Base-by-base conservation (phyloP, 176 grass and related monocot genomes). In the Dendrocalamus sinicus region DNA sequence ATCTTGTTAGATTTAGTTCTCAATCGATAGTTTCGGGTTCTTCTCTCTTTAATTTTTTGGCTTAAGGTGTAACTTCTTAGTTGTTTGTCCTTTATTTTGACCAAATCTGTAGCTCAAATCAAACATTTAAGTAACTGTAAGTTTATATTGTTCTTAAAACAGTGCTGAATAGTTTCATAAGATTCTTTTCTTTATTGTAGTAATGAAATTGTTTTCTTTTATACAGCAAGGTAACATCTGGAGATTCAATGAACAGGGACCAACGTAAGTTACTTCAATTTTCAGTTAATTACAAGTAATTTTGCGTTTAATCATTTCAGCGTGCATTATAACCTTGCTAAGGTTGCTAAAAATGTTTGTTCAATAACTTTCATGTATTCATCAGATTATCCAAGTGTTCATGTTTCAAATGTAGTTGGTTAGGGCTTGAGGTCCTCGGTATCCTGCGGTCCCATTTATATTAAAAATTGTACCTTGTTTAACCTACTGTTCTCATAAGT, bases 221-320 rank as follows among this genome's bases (percentile, higher is more conserved):
- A 50, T 88, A 73, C 73, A 88, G 86, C 75, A 83, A 83, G 54
- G 73, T 78, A 78, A 28, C 76, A 72, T 83, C 86, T 71, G 80
- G 73, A 72, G 81, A 63, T 76, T 60, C 86, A 70, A 83, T 64
- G 64, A 83, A 53, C 17, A 40, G 23, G 54, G 65, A 72, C 37
- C 80, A 88, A 51, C 78, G 86, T 88, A 77, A 83, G 73, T 64
- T 40, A 14, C 28, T 71, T 71, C 14, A 70, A 35, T 35, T 69
- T 82, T 68, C 24, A 59, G 47, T 43, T 87, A 45, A 37, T 37
- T 37, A 37, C 35, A 37, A 37, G 35, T 37, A 37, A 37, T 37
- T 37, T 37, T 37, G 35, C 53, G 10, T 72, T 43, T 82, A 70
- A 17, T 55, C 16, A 61, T 78, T 28, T 15, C 16, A 7, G 22